Base-by-base conservation (phyloP, 1,139 yeast genomes). In the Candida labiduridarum region DNA sequence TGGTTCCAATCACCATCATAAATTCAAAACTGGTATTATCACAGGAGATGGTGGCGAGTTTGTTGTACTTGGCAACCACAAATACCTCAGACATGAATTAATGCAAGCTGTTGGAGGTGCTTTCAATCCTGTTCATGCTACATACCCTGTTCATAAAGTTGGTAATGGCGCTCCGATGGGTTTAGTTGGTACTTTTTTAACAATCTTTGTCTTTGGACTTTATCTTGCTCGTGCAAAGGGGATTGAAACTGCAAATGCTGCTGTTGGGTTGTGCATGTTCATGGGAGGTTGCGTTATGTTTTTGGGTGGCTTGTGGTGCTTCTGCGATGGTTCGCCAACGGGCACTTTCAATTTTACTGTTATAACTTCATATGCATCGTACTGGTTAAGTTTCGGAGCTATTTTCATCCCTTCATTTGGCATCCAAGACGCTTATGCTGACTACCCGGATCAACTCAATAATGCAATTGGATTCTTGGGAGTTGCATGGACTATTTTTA, bases 81-180 rank as follows among this genome's bases (percentile, higher is more conserved):
- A 65, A 46, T 71, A 66, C 57, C 62, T 64, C 44, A 62, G 64
- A 47, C 64, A 65, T 48, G 80, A 49, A 36, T 46, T 49, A n/a
- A 46, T 36, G 42, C 35, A 22, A 54, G 52, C 76, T 12, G 71
- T 69, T 44, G 76, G 71, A 41, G 76, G 76, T 61, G 61, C 68
- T 2, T 64, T 71, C 55, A 69, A 64, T 51, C 71, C 69, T 2
- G 75, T 69, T 16, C 58, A 60, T 16, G 69, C 64, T 50, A 71
- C 70, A 1, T 74, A 70, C 15, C 58, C 61, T 18, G 50, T 69
- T 0, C 69, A 73, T 5, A 58, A 69, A 47, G 66, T 76, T 52
- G 87, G 79, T 35, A 83, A 84, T 58, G 86, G 89, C 1, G 80
- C 83, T 25, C 87, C 89, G 3, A 66, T 83, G 53, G 89, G 88